A percentile compares a stretch with the other conserved stretches of the same genome.
These are phyloP conservation scores for Aspergillus sergii DNA, from an alignment of 2,329 filamentous ascomycete species.

Conservation along the genomic window DNA sequence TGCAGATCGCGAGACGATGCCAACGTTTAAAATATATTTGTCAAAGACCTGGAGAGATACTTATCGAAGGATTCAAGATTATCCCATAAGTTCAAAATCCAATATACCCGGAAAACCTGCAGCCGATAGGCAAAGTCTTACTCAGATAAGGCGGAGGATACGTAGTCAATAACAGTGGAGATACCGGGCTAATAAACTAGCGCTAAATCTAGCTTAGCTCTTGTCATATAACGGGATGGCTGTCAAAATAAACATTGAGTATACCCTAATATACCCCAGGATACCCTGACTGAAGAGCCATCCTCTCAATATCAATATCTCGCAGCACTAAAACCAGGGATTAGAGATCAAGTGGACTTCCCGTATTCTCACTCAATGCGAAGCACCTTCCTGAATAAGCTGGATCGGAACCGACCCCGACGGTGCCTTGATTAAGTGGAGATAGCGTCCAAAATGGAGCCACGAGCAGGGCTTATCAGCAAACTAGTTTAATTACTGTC, in stretches of 20 bases:
- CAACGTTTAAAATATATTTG: no score
- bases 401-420: neutral
- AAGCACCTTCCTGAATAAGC: neutral
- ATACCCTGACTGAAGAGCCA: no score
- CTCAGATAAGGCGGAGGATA: neutral
- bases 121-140: neutral
- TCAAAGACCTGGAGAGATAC: neutral
- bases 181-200: neutral
- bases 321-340: no score
- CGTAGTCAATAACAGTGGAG: neutral
- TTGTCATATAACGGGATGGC: neutral
- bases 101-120: neutral
- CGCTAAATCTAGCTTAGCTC: neutral
- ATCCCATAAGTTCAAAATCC: neutral
- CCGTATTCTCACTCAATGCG: neutral
- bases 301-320: no score
- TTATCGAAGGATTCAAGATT: neutral
- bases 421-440: neutral
- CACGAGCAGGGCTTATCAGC: neutral
- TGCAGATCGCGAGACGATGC: neutral
- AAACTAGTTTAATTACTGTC: neutral
- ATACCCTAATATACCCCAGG: neutral
- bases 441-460: neutral
- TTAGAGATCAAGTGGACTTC: neutral
- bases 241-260: neutral